A percentile compares a stretch with the other conserved stretches of the same genome.
Evolutionary conservation across 2,329 filamentous ascomycete genomes (phyloP).

Genomic region (Botryotinia narcissicola): DNA sequence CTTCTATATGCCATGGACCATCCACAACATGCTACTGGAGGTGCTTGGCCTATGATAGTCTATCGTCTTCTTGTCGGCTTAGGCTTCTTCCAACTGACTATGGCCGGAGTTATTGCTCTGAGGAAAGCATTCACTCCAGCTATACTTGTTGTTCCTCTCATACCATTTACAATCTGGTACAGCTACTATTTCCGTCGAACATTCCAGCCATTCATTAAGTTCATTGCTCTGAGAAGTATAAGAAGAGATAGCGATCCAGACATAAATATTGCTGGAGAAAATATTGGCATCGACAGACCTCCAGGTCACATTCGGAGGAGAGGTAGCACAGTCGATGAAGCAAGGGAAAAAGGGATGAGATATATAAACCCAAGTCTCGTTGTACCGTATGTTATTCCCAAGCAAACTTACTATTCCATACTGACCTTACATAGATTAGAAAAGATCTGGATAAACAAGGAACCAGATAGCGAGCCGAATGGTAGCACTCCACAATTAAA

Average conservation of each 20-base stretch:
- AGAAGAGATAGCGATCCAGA: constrained; percentile 57
- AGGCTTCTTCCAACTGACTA: constrained; percentile 85
- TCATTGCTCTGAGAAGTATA: constrained; percentile 88
- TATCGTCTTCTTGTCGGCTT: constrained; percentile 85
- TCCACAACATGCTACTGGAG: constrained; percentile 87
- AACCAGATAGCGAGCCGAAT: constrained; percentile 25
- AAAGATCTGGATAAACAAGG: constrained; percentile 60
- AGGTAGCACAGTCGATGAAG: constrained; percentile 67
- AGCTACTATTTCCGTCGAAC: constrained; percentile 75
- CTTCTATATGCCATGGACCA: constrained; percentile 98
- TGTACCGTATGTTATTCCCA: constrained; percentile 52
- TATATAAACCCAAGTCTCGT: constrained; percentile 78
- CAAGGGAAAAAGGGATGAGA: constrained; percentile 63
- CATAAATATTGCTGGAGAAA: constrained; percentile 45
- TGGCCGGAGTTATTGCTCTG: constrained; percentile 80
- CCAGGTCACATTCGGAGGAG: constrained; percentile 29
- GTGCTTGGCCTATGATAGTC: constrained; percentile 95
- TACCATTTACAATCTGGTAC: constrained; percentile 84
- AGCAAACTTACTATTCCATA: neutral
- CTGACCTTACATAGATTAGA: constrained; percentile 51
- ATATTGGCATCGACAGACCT: constrained; percentile 33
- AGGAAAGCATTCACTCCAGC: constrained; percentile 71
- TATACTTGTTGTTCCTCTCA: constrained; percentile 69
- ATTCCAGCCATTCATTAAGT: constrained; percentile 86
- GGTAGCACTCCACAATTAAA: constrained; percentile 24